Evolutionary conservation across 2,329 filamentous ascomycete genomes (phyloP), one percentile per base, ranked within the genome.

Genomic region (Tympanopsis confertula): DNA sequence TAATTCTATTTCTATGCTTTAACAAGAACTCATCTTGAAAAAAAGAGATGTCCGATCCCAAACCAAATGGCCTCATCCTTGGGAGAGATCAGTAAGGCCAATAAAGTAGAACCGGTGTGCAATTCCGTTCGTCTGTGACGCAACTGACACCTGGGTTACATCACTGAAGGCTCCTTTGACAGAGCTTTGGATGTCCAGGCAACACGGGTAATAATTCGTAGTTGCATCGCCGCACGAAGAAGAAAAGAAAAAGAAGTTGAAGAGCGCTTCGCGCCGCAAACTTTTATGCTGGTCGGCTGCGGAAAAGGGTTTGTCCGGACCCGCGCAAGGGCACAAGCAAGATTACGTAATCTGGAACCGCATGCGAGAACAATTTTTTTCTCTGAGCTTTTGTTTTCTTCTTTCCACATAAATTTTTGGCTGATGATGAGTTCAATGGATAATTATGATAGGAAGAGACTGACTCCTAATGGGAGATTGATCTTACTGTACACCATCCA

Each of bases 161-260:
- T 59, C 55, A 67, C 53, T 44, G 51, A 47, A 41, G 46, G 7
- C n/a, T n/a, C n/a, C n/a, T 26, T n/a, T n/a, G n/a, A 7, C 7
- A 26, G 22, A 44, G 45, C 41, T 47, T 46, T 49, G 49, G 22
- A 26, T 26, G 61, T 59, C 54, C 62, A 71, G 66, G 69, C 67
- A 74, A 74, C 69, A 72, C 66, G 68, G 68, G 66, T 68, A 62
- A n/a, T 65, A 58, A 54, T 49, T 53, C 42, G 45, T 46, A 62
- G 62, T 64, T 64, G 63, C 64, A 62, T 63, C 64, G 68, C 70
- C 69, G 69, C 70, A 74, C 66, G 59, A 71, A 66, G 63, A 61
- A 61, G 56, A 51, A 54, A 63, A 66, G 22, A 26, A 26, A 26
- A n/a, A 26, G n/a, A 26, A 26, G n/a, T 26, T 26, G 7, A 10